Conservation (phyloP, 805 yeast species). For the Candida glaebosa region DNA sequence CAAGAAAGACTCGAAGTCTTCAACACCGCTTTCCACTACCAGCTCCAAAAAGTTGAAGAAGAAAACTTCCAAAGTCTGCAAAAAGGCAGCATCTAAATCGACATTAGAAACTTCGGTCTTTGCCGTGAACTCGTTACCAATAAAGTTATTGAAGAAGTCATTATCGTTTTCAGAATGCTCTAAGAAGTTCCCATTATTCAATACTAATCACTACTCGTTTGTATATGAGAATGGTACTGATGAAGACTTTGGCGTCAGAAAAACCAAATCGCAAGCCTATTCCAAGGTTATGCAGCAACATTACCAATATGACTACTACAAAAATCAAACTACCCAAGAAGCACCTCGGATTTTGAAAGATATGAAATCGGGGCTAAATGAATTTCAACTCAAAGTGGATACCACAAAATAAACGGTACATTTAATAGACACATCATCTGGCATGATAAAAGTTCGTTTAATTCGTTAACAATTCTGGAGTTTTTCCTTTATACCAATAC, state of each 20-base stretch:
- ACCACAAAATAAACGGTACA: slow-evolving; percentile 3
- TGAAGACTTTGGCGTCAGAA: slow-evolving; percentile 6
- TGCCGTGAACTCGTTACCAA: not conserved
- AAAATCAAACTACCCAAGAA: not conserved
- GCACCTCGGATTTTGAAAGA: slow-evolving; percentile 15
- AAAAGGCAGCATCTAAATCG: slow-evolving; percentile 1
- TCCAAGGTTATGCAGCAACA: slow-evolving; percentile 5
- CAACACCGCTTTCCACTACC: too few relatives aligned
- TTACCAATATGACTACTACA: slow-evolving; percentile 5
- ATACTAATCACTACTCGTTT: slow-evolving; percentile 17
- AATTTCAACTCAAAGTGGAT: slow-evolving; percentile 21
- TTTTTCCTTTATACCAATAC: too few relatives aligned
- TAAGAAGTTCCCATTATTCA: slow-evolving; percentile 13
- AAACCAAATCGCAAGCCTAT: slow-evolving; percentile 5
- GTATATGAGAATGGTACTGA: slow-evolving; percentile 16
- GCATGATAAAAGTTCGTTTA: too few relatives aligned
- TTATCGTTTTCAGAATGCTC: slow-evolving; percentile 15
- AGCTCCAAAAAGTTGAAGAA: slow-evolving; percentile 2
- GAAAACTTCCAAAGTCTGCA: slow-evolving; percentile 1
- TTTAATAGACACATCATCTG: slow-evolving; percentile 1
- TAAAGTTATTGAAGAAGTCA: slow-evolving; percentile 1
- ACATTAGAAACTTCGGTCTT: not conserved
- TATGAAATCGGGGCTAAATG: slow-evolving; percentile 29
- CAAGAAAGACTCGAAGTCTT: too few relatives aligned
- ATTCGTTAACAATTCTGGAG: too few relatives aligned